Base-by-base conservation (phyloP, 495 filamentous ascomycete species). In the Daldinia bambusicola region DNA sequence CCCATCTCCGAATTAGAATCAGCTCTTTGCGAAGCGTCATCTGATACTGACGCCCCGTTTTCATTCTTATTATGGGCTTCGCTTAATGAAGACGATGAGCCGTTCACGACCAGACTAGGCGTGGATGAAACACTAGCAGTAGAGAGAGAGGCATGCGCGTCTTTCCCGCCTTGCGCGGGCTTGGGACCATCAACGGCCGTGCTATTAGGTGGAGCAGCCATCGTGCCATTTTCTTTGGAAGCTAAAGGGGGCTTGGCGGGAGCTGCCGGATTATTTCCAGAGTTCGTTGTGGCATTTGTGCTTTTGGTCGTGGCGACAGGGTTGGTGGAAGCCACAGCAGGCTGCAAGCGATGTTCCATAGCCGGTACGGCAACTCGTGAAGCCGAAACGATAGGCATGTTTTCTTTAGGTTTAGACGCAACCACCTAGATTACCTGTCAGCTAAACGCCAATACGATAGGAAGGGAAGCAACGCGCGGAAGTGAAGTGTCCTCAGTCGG, bases 1-100 rank as follows among this genome's bases (percentile, higher is more conserved):
- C 94, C 76, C 82, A 95, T 72, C 79, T 93, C 72, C 77, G 94
- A 81, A 85, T 83, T 82, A 84, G 93, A 80, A 86, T 96, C 80
- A 80, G 84, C 80, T 56, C 83, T 80, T 66, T 83, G 81, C 40
- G 85, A 84, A 66, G 83, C 77, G 55, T 84, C 82, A 63, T 84
- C 82, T 6, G 83, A 82, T 3, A 75, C 75, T 18, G 81, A 84
- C 45, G 82, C 76, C 56, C 75, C 78, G 61, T 78, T 82, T 20
- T 75, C 75, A 12, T 57, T 66, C 53, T 79, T 82, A 58, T 43
- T 71, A 53, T 77, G 71, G 55, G 73, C 63, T 26, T 79, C 81
- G 8, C 71, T 68, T 48, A 69, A 48, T 58, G 71, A 70, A 26
- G 77, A 64, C n/a, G 77, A 75, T 8, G 83, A 84, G 22, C 84